phyloP scores from a whole-genome alignment of 495 filamentous ascomycete species.

The Pyrenopolyporus hunteri region DNA sequence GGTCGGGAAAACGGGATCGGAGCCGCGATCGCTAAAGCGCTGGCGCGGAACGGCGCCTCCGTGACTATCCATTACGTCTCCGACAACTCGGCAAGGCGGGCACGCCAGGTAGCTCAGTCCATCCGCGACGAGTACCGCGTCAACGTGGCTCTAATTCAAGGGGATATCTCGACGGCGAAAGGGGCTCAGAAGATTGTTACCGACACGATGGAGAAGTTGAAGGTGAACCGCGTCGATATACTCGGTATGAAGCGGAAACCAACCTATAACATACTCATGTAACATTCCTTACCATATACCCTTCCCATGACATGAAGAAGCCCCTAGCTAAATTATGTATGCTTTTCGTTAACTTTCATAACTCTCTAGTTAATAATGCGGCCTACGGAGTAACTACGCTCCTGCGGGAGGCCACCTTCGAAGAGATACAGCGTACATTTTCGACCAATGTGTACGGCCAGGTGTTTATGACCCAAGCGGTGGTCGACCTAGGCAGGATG shows the following conservation, averaged over 20 bases:
- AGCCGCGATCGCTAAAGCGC: slow-evolving; percentile 44
- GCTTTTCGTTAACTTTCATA: not conserved
- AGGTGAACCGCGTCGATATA: slow-evolving; percentile 47
- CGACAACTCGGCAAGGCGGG: slow-evolving; percentile 26
- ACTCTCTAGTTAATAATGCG: slow-evolving; percentile 31
- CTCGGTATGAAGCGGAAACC: slow-evolving; percentile 39
- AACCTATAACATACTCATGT: not conserved
- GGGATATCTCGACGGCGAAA: slow-evolving; percentile 42
- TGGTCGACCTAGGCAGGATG: slow-evolving; percentile 47
- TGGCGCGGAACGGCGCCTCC: slow-evolving; percentile 49
- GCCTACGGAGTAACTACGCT: not conserved
- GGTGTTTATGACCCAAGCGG: slow-evolving; percentile 49
- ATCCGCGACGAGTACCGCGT: slow-evolving; percentile 34
- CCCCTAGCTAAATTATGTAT: not conserved
- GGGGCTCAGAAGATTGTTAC: slow-evolving; percentile 42
- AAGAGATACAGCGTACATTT: slow-evolving; percentile 28
- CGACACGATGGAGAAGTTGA: slow-evolving; percentile 41
- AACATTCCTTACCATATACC: not conserved
- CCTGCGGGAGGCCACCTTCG: slow-evolving; percentile 11
- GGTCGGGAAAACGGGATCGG: slow-evolving; percentile 51
- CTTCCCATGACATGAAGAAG: not conserved
- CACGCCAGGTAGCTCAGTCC: slow-evolving; percentile 28
- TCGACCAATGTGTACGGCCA: slow-evolving; percentile 45
- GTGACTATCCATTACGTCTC: slow-evolving; percentile 45
- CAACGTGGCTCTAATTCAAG: slow-evolving; percentile 45